Base-by-base conservation (phyloP, 2,329 filamentous ascomycete genomes). In the Ascochyta viciae-villosae region DNA sequence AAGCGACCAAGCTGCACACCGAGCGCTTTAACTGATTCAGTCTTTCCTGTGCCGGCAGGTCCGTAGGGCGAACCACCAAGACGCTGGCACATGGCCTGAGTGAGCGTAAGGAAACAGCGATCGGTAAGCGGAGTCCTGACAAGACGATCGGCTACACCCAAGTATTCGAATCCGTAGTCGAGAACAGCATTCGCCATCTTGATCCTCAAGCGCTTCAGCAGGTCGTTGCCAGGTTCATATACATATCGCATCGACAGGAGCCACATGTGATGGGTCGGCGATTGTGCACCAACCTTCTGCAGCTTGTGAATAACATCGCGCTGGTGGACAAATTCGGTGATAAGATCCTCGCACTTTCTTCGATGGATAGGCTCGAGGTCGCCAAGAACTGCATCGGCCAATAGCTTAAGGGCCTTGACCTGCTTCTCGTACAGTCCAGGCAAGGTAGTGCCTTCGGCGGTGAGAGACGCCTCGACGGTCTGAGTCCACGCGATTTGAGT, bases 291-390 rank as follows among this genome's bases (percentile, higher is more conserved):
- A 41, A 86, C 82, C 41, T 89, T 84, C 43, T 93, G 85, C 24
- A 99, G 86, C 76, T 91, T 96, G 71, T 94, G 89, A 62, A 98
- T 95, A 16, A 89, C 86, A 75, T 99, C 95, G 58, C 95, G 90
- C 76, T 99, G 96, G 74, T 99, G 95, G 13, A 99, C 95, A 72
- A 95, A 98, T 75, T 99, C 96, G 0, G 96, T 99, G 72, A 99
- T 99, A 63, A 99, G 85, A 77, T 97, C 94, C 76, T 99, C 95
- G 77, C 94, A 99, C 81, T 96, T 97, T 83, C 96, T 96, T 60
- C 95, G 86, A 71, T 90, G 87, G 45, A 97, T 90, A 6, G 91
- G 82, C 63, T 93, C 90, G 22, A 99, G 85, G 69, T 99, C 93
- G 35, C 91, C 91, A 15, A 99, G 83, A 12, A 99, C 95, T 3